These are phyloP conservation scores for Coemansia asiatica DNA, from an alignment of 192 early-diverging fungal species.

Conservation along the genomic window DNA sequence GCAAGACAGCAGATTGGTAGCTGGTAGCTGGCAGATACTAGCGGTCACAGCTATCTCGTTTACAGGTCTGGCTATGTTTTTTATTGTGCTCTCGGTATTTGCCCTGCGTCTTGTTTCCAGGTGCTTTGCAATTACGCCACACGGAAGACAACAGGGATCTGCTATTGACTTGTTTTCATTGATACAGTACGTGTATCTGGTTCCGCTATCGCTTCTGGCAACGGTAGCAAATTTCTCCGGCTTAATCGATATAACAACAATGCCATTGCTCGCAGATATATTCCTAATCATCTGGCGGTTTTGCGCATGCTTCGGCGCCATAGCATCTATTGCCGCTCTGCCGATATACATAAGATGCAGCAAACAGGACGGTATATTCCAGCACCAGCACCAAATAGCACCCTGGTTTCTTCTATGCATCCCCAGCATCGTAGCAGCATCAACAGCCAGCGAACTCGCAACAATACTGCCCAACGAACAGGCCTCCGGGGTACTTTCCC, in stretches of 20 bases:
- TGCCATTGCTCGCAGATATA: conserved; percentile 32
- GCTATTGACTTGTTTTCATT: not conserved
- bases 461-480: conserved; percentile 7
- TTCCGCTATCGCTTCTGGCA: conserved; percentile 15
- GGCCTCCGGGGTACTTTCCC: conserved; percentile 18
- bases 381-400: not conserved
- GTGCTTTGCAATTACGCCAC: not conserved
- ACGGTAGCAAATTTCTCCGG: conserved; percentile 25
- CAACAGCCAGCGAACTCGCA: conserved; percentile 25
- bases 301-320: conserved; percentile 14
- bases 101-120: not conserved
- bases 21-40: not conserved
- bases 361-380: no score
- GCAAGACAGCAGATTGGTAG: not conserved
- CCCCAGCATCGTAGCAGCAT: conserved; percentile 14
- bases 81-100: not conserved
- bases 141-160: not conserved
- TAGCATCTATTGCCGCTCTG: not conserved
- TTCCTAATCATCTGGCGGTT: conserved; percentile 17
- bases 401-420: conserved; percentile 22
- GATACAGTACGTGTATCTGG: not conserved
- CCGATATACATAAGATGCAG: conserved; percentile 15
- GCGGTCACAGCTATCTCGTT: not conserved
- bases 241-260: conserved; percentile 25
- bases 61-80: not conserved